Percentiles rank a stretch among this genome's conserved stretches.
Evolutionary conservation across 2,329 filamentous ascomycete species (phyloP).

Genomic region (Penicillium janthinellum): DNA sequence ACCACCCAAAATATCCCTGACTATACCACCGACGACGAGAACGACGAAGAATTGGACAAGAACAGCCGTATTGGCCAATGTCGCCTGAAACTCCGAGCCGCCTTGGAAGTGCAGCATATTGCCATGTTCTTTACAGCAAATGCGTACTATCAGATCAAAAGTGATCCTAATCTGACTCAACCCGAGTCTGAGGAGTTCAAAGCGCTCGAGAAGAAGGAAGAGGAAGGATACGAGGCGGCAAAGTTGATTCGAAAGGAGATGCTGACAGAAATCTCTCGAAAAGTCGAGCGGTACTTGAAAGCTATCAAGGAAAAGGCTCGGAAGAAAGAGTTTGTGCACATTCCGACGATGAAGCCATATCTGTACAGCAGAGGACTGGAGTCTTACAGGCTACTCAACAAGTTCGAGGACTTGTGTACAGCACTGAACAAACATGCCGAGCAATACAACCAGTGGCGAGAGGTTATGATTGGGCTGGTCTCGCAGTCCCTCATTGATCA

Average conservation of each 20-base stretch:
- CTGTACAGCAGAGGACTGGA: slow-evolving; percentile 69
- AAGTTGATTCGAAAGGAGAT: slow-evolving; percentile 78
- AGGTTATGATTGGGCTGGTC: slow-evolving; percentile 70
- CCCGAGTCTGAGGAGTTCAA: slow-evolving; percentile 69
- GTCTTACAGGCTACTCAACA: slow-evolving; percentile 65
- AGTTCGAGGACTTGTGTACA: slow-evolving; percentile 64
- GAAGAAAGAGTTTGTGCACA: slow-evolving; percentile 60
- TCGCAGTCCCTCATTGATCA: slow-evolving; percentile 78
- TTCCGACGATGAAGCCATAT: slow-evolving; percentile 62
- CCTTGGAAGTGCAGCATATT: slow-evolving; percentile 78
- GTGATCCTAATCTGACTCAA: slow-evolving; percentile 63
- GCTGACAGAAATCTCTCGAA: slow-evolving; percentile 59
- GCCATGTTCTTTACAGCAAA: slow-evolving; percentile 85
- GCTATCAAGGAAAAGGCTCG: slow-evolving; percentile 58
- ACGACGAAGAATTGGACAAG: slow-evolving; percentile 42
- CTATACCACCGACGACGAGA: slow-evolving; percentile 38
- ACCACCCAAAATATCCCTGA: slow-evolving; percentile 19
- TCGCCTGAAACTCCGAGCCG: slow-evolving; percentile 67
- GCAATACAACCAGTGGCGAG: slow-evolving; percentile 73
- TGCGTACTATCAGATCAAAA: slow-evolving; percentile 80
- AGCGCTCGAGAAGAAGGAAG: slow-evolving; percentile 69
- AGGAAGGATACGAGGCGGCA: slow-evolving; percentile 72
- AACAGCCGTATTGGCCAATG: slow-evolving; percentile 57
- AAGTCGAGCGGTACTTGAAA: slow-evolving; percentile 66
- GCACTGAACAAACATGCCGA: slow-evolving; percentile 72